phyloP scores from a whole-genome alignment of 176 grass and related monocot species.

The Phoenix dactylifera region DNA sequence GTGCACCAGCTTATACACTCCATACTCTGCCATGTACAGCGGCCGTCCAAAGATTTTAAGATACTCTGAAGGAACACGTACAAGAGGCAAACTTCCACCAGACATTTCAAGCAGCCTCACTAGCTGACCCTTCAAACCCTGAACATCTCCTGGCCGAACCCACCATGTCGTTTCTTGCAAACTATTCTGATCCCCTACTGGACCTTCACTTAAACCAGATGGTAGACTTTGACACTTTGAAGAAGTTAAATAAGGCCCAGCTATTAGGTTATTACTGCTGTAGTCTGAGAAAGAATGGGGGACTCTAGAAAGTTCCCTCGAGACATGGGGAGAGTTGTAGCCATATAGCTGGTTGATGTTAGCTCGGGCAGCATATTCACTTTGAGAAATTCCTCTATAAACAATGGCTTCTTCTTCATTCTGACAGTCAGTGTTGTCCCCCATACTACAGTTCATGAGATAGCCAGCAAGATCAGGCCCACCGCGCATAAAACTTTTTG shows the following conservation, averaged over 20 bases:
- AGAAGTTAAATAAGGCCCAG: constrained; percentile 16
- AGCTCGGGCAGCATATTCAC: constrained; percentile 29
- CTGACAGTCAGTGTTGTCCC: constrained; percentile 26
- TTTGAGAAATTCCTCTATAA: constrained; percentile 46
- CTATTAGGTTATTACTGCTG: constrained; percentile 17
- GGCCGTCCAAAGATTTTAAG: constrained; percentile 61
- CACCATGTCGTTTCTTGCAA: constrained; percentile 46
- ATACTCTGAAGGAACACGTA: constrained; percentile 65
- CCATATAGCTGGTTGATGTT: constrained; percentile 34
- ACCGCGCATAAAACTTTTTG: constrained; percentile 24
- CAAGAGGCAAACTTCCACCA: constrained; percentile 61
- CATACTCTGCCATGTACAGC: constrained; percentile 63
- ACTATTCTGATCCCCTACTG: constrained; percentile 19
- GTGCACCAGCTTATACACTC: constrained; percentile 45
- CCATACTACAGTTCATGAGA: constrained; percentile 20
- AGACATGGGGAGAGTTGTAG: constrained; percentile 36
- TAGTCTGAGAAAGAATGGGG: constrained; percentile 24
- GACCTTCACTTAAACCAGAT: constrained; percentile 26
- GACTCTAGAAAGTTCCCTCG: constrained; percentile 35
- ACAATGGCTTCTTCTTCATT: constrained; percentile 65
- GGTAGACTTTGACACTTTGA: constrained; percentile 40
- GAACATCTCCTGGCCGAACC: constrained; percentile 64
- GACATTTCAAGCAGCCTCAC: constrained; percentile 53
- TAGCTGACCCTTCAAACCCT: constrained; percentile 68
- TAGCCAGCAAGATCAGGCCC: constrained; percentile 28